Evolutionary conservation across 2,329 filamentous ascomycete genomes (phyloP).

Genomic region (Westerdykella ornata): DNA sequence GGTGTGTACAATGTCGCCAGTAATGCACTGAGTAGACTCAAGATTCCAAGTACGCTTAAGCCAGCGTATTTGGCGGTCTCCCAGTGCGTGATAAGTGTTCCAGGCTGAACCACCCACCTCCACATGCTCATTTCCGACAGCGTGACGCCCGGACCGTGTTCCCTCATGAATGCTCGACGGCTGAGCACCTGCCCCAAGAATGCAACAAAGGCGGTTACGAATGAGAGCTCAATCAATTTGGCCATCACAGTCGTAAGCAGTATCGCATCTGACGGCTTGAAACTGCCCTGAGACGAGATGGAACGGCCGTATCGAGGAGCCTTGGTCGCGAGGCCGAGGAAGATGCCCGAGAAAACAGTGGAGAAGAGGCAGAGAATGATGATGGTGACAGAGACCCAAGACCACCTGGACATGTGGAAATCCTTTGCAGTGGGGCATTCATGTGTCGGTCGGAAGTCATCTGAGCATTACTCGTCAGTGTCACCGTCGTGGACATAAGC

Average conservation of each 20-base stretch:
- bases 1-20: conserved; percentile 68
- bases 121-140: conserved; percentile 74
- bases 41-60: conserved; percentile 55
- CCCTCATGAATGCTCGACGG: conserved; percentile 57
- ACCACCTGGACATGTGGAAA: conserved; percentile 35
- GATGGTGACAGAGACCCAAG: conserved; percentile 45
- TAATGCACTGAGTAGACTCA: conserved; percentile 60
- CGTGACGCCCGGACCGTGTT: conserved; percentile 56
- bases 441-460: conserved; percentile 30
- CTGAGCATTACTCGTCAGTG: conserved; percentile 2
- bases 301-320: conserved; percentile 56
- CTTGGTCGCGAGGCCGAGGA: conserved; percentile 55
- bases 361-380: conserved; percentile 53
- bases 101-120: conserved; percentile 59
- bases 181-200: conserved; percentile 69
- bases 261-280: conserved; percentile 59
- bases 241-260: conserved; percentile 63
- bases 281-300: conserved; percentile 48
- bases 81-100: conserved; percentile 64
- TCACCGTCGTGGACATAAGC: background rate
- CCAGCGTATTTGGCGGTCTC: conserved; percentile 59
- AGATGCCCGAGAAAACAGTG: conserved; percentile 59
- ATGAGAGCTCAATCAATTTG: conserved; percentile 71
- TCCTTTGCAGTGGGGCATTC: conserved; percentile 34
- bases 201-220: conserved; percentile 69